Base-by-base conservation (phyloP, 176 grass and related monocot genomes). In the Metroxylon sagu region DNA sequence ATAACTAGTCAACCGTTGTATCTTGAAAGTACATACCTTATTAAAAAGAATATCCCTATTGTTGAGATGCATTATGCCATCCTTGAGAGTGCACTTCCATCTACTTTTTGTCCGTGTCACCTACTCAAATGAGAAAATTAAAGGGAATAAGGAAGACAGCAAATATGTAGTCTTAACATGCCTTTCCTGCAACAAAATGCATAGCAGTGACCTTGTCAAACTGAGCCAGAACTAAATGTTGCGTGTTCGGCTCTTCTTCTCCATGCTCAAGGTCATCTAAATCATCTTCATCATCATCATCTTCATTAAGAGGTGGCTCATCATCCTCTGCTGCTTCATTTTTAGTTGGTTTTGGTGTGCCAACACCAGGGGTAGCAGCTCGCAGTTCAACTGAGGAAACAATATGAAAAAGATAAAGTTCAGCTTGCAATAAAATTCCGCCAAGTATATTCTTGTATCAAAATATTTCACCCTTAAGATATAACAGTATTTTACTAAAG, bases 11-110 rank as follows among this genome's bases (percentile, higher is more conserved):
- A 43, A 43, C 35, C 10, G 35, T 43, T 12, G 35, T 14, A 43
- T 43, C 12, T 43, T 43, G 35, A 43, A 43, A 14, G 8, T 29
- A 64, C 5, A 26, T 0, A 83, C 80, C 80, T 83, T 83, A 61
- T 77, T 83, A 53, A 83, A 83, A 59, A 83, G 80, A 48, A 83
- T 64, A 77, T 83, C 80, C 57, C 68, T 83, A 48, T 28, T 61
- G 25, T 83, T 74, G 50, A 83, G 67, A 72, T 77, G 74, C 80
- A 83, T 77, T 59, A 83, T 83, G 29, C 80, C 80, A 63, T 73
- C 68, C 69, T 83, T 83, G 51, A 83, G 71, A 16, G 74, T 77
- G 61, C 80, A 83, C 50, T 83, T 83, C 80, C 80, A 83, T 61
- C 62, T 77, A 63, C 65, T 83, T 61, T 83, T 83, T 62, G 74